Conservation (phyloP, 192 early-diverging fungal genomes). For the Allomyces macrogynus region DNA sequence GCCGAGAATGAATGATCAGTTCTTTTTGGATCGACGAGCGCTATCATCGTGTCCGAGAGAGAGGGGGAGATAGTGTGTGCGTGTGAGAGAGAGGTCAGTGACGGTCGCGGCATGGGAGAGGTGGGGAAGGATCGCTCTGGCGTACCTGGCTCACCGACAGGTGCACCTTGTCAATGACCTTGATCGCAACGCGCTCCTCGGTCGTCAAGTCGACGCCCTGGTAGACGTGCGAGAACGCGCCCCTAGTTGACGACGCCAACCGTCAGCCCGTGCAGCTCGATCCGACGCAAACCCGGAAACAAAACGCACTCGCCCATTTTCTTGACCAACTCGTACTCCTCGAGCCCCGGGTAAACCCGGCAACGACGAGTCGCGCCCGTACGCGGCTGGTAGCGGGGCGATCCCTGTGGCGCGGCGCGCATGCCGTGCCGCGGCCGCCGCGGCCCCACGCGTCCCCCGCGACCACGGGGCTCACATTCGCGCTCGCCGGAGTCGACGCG, state of each 20-base stretch:
- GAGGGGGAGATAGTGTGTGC: too few relatives aligned
- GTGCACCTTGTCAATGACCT: slow-evolving; percentile 56
- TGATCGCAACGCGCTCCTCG: slow-evolving; percentile 56
- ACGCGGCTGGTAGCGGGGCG: too few relatives aligned
- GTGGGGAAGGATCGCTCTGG: neutral
- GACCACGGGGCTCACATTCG: too few relatives aligned
- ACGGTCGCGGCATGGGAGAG: slow-evolving; percentile 1
- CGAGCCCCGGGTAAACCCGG: slow-evolving; percentile 35
- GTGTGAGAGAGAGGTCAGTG: neutral
- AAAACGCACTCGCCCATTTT: slow-evolving; percentile 54
- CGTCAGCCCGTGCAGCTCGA: neutral
- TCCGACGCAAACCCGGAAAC: neutral
- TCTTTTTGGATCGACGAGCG: slow-evolving; percentile 70
- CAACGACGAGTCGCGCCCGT: slow-evolving; percentile 3
- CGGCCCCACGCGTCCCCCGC: too few relatives aligned
- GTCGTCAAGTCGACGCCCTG: slow-evolving; percentile 41
- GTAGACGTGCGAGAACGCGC: slow-evolving; percentile 72
- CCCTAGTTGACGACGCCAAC: slow-evolving; percentile 23
- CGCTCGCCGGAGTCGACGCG: too few relatives aligned
- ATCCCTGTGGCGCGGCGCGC: too few relatives aligned
- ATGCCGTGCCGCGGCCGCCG: too few relatives aligned
- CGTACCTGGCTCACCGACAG: slow-evolving; percentile 45
- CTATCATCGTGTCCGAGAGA: too few relatives aligned
- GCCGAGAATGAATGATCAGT: slow-evolving; percentile 59
- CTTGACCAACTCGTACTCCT: slow-evolving; percentile 29